Percentiles rank a stretch among this genome's conserved stretches.
phyloP scores from a whole-genome alignment of 1,139 yeast species.

The Geotrichum aggregatum region DNA sequence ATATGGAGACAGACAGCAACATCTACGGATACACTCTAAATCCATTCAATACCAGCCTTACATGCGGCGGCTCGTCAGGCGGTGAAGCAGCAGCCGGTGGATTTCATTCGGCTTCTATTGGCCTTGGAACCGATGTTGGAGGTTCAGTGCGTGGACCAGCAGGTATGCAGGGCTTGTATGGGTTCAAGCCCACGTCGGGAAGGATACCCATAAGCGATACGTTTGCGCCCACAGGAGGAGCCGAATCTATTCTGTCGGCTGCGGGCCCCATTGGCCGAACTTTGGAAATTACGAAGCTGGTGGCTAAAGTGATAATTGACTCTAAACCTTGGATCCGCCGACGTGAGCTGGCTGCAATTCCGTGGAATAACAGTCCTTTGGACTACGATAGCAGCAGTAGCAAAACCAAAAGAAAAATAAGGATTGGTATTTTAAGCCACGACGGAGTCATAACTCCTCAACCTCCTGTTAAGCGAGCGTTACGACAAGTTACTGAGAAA shows the following conservation, averaged over 20 bases:
- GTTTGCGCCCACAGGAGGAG: slow-evolving; percentile 50
- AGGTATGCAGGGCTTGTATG: slow-evolving; percentile 64
- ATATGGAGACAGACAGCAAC: slow-evolving; percentile 44
- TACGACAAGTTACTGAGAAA: slow-evolving; percentile 36
- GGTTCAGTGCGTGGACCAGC: slow-evolving; percentile 77
- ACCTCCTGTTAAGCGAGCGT: slow-evolving; percentile 50
- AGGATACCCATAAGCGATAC: slow-evolving; percentile 38
- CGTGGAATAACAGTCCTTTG: slow-evolving; percentile 49
- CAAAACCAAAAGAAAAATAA: slow-evolving; percentile 32
- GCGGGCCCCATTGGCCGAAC: slow-evolving; percentile 49
- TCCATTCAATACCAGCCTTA: slow-evolving; percentile 49
- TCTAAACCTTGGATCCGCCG: slow-evolving; percentile 56
- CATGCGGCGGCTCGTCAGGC: slow-evolving; percentile 70
- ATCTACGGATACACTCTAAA: slow-evolving; percentile 41
- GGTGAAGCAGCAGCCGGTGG: slow-evolving; percentile 63
- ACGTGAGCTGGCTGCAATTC: slow-evolving; percentile 46
- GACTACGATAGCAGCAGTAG: no score
- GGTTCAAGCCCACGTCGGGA: slow-evolving; percentile 65
- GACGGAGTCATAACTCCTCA: slow-evolving; percentile 41
- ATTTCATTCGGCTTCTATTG: slow-evolving; percentile 60
- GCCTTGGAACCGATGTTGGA: slow-evolving; percentile 76
- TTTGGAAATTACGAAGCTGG: slow-evolving; percentile 55
- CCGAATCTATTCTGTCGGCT: slow-evolving; percentile 45
- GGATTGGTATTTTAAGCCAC: slow-evolving; percentile 38
- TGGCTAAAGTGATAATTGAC: slow-evolving; percentile 51